Conservation (phyloP, 306 rosid species). For the Vachellia pachyceras region DNA sequence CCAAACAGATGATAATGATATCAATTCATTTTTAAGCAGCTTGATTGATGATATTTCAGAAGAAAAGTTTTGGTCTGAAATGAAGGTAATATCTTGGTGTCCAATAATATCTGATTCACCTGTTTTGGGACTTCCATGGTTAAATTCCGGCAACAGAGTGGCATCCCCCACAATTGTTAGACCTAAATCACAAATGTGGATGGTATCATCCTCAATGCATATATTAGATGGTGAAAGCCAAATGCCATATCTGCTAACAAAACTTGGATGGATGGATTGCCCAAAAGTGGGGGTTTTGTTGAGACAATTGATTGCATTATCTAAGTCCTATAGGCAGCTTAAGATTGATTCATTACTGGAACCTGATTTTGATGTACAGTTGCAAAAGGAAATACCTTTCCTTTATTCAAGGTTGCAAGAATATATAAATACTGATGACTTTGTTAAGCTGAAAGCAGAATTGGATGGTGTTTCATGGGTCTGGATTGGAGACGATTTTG, state of each 20-base stretch:
- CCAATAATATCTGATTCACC: constrained; percentile 78
- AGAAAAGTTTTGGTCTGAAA: constrained; percentile 92
- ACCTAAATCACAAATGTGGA: constrained; percentile 90
- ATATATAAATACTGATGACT: constrained; percentile 55
- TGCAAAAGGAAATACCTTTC: constrained; percentile 68
- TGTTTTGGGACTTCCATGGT: constrained; percentile 84
- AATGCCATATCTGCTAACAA: constrained; percentile 57
- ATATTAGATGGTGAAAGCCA: constrained; percentile 75
- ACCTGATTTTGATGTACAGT: constrained; percentile 61
- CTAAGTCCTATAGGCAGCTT: constrained; percentile 66
- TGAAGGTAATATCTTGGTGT: constrained; percentile 88
- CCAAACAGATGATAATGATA: constrained; percentile 41
- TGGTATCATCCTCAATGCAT: constrained; percentile 87
- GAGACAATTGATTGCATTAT: constrained; percentile 73
- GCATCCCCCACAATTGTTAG: constrained; percentile 75
- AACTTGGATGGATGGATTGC: constrained; percentile 84
- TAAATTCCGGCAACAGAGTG: constrained; percentile 62
- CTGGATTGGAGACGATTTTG: constrained; percentile 99
- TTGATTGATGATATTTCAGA: constrained; percentile 60
- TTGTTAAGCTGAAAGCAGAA: constrained; percentile 57
- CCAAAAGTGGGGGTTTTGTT: constrained; percentile 60
- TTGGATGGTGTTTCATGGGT: constrained; percentile 84
- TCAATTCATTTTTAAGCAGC: constrained; percentile 53
- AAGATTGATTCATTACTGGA: constrained; percentile 62
- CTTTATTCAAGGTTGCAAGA: constrained; percentile 83